These are phyloP conservation scores for Ilex asprella DNA, from an alignment of 257 asterid genomes.

Conservation along the genomic window DNA sequence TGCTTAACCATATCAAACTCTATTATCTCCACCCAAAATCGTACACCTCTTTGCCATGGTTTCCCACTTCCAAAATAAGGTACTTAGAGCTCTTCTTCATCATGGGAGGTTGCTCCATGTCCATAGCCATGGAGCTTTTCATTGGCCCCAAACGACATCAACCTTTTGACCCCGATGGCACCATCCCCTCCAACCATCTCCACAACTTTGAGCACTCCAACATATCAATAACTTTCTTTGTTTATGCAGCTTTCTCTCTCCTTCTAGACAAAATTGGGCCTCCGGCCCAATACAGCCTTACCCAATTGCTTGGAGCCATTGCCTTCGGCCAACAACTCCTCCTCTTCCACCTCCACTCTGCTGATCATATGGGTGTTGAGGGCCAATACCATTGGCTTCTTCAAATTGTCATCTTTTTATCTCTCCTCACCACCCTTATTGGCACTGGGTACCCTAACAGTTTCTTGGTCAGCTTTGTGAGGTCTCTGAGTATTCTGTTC, in stretches of 20 bases:
- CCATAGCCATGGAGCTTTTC: conserved; percentile 46
- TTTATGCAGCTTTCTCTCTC: conserved; percentile 48
- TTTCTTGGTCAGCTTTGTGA: conserved; percentile 51
- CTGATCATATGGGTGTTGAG: conserved; percentile 76
- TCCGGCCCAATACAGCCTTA: conserved; percentile 36
- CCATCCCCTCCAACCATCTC: conserved; percentile 48
- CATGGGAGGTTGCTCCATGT: conserved; percentile 29
- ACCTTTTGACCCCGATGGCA: conserved; percentile 33
- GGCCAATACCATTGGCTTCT: conserved; percentile 82
- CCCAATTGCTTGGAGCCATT: conserved; percentile 47
- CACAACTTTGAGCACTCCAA: conserved; percentile 72
- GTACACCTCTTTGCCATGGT: conserved; percentile 63
- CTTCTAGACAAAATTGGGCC: conserved; percentile 38
- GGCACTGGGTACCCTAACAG: conserved; percentile 36
- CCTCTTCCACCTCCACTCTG: conserved; percentile 67
- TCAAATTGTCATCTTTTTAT: conserved; percentile 39
- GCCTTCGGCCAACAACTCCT: conserved; percentile 69
- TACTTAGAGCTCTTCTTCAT: conserved; percentile 52
- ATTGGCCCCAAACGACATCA: conserved; percentile 42
- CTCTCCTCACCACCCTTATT: conserved; percentile 38
- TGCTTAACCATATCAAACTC: conserved; percentile 55
- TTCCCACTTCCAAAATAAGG: conserved; percentile 37
- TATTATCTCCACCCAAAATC: conserved; percentile 49
- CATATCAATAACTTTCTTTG: conserved; percentile 55
- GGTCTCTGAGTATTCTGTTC: conserved; percentile 44